Base-by-base conservation (phyloP, 169 alveolate species). In the Theileria annulata region DNA sequence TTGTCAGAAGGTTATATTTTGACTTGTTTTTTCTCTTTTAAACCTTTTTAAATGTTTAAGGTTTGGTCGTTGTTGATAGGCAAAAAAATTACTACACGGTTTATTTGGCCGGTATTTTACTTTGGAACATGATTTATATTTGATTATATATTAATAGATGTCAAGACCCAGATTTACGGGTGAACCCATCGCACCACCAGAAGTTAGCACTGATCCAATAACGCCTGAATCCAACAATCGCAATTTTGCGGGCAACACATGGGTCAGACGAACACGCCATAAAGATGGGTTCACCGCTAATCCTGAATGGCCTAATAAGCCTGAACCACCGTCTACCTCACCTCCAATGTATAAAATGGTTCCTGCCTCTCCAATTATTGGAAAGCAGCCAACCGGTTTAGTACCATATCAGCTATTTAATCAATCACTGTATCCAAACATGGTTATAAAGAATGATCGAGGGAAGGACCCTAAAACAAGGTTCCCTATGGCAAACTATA, bases 361-460 rank as follows among this genome's bases (percentile, higher is more conserved):
- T 21, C 75, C 75, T 13, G 15, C 21, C 6, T 15, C 47, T 9
- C 75, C 75, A 12, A 56, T 79, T 28, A 47, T 79, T 79, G 70
- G 70, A 3, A 80, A 80, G 15, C 87, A 80, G 64, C 76, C 76
- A 13, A 63, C 42, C 27, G 64, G 58, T 2, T 71, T 77, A n/a
- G 31, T 71, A 35, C 30, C 33, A 42, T 67, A 67, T 19, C 73
- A 54, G 66, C 87, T 81, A n/a, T 58, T 71, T 69, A 77, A 72
- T 31, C 87, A 80, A 15, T 72, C 75, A 2, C 27, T 80, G 67
- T 72, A 80, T 19, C 87, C 72, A 42, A 80, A 73, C 66, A 80
- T 19, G 82, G 76, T 27, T 77, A 63, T n/a, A 71, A 80, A 42
- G 33, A 59, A 80, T 67, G 87, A 80, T 62, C 17, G 25, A 62